Base-by-base conservation (phyloP, 1,284 basidiomycete genomes). In the Pascua sp. region DNA sequence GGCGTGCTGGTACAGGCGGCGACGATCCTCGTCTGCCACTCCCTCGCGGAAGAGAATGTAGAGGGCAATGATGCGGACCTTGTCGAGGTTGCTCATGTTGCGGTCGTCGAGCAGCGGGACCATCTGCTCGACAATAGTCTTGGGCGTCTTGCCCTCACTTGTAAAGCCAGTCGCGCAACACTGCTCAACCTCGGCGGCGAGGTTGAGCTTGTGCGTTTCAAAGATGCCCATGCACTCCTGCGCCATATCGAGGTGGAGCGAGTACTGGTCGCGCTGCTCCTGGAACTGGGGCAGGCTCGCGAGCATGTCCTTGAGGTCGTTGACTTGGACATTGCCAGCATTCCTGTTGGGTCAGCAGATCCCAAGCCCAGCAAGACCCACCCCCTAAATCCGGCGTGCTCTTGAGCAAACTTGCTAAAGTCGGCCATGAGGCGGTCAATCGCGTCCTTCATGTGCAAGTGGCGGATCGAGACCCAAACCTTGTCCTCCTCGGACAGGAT, bases 271-370 rank as follows among this genome's bases (percentile, higher is more conserved):
- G 65, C 95, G 86, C 67, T 91, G 90, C 63, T 95, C 91, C 77
- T 96, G 91, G 72, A 92, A 96, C 75, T 98, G 92, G 4, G 95
- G 94, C 59, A 99, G 74, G 67, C 82, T 90, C 17, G 96, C 96
- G 45, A 99, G 82, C 95, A 98, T 97, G 71, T 98, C 95, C 75
- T 97, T 96, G 89, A 99, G 94, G 76, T 97, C 94, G 72, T 93
- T 94, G 56, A 99, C 79, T 67, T 85, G 94, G 49, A 89, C 89
- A n/a, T 75, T 66, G 47, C 51, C 10, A 13, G 86, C 88, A n/a
- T 61, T 57, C 9, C 53, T 47, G 52, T 61, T 51, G 61, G 60
- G 55, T 36, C 2, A 36, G 16, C 32, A 32, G 4, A 32, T 32
- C 24, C 4, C 7, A 32, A 32, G 24, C 7, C 4, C 7, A 7